Evolutionary conservation across 2,329 filamentous ascomycete species (phyloP), one percentile per base, ranked within the genome.

Genomic region (Claviceps sp.): DNA sequence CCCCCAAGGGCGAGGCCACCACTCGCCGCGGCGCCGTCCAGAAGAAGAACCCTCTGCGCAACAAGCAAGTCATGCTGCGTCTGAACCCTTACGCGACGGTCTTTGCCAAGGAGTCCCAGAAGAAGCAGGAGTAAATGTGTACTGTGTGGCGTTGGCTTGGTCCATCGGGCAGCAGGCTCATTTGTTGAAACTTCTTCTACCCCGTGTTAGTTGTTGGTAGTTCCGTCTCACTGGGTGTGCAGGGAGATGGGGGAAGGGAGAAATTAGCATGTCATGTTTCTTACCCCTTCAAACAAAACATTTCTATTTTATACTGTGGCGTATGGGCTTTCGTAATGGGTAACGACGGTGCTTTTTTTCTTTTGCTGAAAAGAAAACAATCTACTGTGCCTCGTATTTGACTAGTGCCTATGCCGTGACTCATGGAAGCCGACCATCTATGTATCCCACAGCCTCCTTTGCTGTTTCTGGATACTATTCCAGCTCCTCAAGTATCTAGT

Each of bases 31-130:
- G 79, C 62, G 76, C 80, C 67, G 89, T 95, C 62, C 91, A 96
- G 83, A 98, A 98, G 89, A 97, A 97, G 90, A 98, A 98, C 83
- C 93, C 93, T 67, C 89, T 98, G 63, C 81, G 79, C 76, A 98
- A 98, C 87, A 95, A 89, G 84, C 93, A 97, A 82, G 86, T 98
- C 62, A 82, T 96, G 75, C 87, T 98, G 70, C 87, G 93, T 67
- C 87, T 98, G 73, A 98, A 98, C 85, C 93, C 93, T 59, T 98
- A 98, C 76, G 91, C 93, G 63, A 79, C 85, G 64, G 84, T 87
- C 58, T 98, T 94, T 76, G 78, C 84, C 64, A 88, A 94, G 81
- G 81, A 70, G 61, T 52, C 66, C 54, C 67, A 70, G 63, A 69
- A 70, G 66, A 68, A 67, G 65, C 65, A 67, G 63, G 36, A 49